A percentile compares a stretch with the other conserved stretches of the same genome.
These are phyloP conservation scores for Russula foetens DNA, from an alignment of 768 basidiomycete genomes.

Conservation along the genomic window DNA sequence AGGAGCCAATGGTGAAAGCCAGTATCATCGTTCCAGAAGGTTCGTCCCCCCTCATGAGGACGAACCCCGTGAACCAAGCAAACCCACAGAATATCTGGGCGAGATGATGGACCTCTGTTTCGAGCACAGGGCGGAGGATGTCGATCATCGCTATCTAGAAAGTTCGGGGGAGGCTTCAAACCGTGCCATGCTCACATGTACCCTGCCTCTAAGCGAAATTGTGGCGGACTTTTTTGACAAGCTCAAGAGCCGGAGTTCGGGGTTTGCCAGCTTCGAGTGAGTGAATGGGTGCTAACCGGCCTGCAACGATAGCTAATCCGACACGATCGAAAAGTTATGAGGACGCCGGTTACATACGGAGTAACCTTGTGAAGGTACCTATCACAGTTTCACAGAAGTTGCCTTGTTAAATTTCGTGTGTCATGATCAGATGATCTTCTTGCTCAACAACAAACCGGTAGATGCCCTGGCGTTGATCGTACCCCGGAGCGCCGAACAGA, in stretches of 20 bases:
- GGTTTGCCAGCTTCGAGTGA: conserved; percentile 88
- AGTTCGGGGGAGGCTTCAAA: conserved; percentile 41
- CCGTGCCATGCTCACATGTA: conserved; percentile 75
- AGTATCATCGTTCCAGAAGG: conserved; percentile 93
- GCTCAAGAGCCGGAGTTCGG: conserved; percentile 87
- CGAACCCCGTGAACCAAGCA: neutral
- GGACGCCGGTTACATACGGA: conserved; percentile 79
- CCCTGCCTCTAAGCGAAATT: conserved; percentile 84
- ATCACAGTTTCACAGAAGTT: neutral
- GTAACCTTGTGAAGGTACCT: conserved; percentile 74
- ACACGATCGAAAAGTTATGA: conserved; percentile 62
- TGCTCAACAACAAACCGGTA: conserved; percentile 82
- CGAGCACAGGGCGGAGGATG: conserved; percentile 70
- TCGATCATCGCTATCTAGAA: conserved; percentile 83
- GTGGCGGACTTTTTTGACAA: conserved; percentile 94
- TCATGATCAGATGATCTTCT: conserved; percentile 67
- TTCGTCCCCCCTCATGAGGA: conserved; percentile 25
- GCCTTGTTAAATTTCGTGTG: neutral
- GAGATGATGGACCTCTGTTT: conserved; percentile 95
- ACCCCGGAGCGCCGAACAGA: conserved; percentile 69
- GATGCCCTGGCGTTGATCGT: conserved; percentile 92
- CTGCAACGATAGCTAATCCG: neutral
- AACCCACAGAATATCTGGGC: conserved; percentile 71
- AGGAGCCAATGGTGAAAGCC: conserved; percentile 90
- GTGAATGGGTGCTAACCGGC: conserved; percentile 24